phyloP scores from a whole-genome alignment of 2,329 filamentous ascomycete genomes.

The Hypoxylon sp. region DNA sequence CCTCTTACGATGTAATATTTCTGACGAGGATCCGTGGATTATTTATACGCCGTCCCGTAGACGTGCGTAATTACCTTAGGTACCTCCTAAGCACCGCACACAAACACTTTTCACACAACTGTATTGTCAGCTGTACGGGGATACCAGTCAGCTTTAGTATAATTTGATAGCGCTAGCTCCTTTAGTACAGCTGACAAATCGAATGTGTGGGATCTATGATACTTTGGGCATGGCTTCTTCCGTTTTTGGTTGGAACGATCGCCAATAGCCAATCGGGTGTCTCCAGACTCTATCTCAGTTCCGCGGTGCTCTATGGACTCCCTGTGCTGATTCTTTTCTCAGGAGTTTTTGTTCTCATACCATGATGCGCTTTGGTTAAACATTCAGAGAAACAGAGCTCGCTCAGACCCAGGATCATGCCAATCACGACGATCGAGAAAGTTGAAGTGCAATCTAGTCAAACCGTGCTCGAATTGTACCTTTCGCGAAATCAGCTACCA shows the following conservation, averaged over 20 bases:
- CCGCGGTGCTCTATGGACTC: conserved; percentile 27
- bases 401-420: conserved; percentile 43
- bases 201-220: background rate
- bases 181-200: background rate
- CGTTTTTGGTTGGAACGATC: background rate
- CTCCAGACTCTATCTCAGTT: conserved; percentile 27
- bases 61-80: background rate
- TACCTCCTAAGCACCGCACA: background rate
- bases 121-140: no score
- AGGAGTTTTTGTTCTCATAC: background rate
- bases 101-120: background rate
- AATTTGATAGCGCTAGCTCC: no score
- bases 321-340: conserved; percentile 6
- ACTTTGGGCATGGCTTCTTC: background rate
- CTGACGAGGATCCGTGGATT: conserved; percentile 9
- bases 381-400: conserved; percentile 37
- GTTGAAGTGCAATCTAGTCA: conserved; percentile 42
- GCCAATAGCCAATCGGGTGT: conserved; percentile 9
- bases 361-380: conserved; percentile 1
- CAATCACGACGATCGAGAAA: conserved; percentile 46
- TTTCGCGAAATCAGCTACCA: conserved; percentile 38
- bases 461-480: conserved; percentile 46
- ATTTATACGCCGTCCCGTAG: background rate
- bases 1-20: background rate
- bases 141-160: no score